Evolutionary conservation across 768 basidiomycete species (phyloP), one percentile per base, ranked within the genome.

Genomic region (Russula vinacea): DNA sequence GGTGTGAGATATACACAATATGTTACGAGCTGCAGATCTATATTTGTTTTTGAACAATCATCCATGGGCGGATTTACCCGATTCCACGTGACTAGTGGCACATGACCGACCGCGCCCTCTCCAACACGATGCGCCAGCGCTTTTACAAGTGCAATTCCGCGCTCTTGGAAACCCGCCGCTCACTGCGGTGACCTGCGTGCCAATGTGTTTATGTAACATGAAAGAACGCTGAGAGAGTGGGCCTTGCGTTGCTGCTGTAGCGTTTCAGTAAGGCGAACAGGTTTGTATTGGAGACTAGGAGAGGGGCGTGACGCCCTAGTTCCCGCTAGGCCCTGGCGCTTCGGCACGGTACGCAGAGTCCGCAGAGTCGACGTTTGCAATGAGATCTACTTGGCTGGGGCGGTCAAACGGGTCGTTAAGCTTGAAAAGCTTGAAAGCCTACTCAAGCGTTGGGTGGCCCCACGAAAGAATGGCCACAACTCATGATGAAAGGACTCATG

Each of bases 401-500:
- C 80, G 77, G 56, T 89, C 80, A 71, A 98, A 96, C 4, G 90
- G 79, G 72, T 84, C 29, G 29, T 29, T 2, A 29, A 2, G 2
- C 74, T 88, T 88, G 29, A 29, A 81, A 99, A 98, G 2, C 35
- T 37, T 37, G 19, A 44, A 44, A 0, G 89, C 97, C 95, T 98
- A 65, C 11, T 33, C 33, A 14, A 7, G 17, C 26, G 51, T 33
- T 7, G 22, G 10, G 64, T 56, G 16, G 40, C 22, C 32, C 8
- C 44, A 17, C 16, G 35, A 16, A 10, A 50, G 62, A 67, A 52
- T 26, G n/a, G 26, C 33, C 17, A 17, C n/a, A 19, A 42, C 40
- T 16, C 1, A 8, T n/a, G 29, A 49, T 16, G 17, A 9, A 0
- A 33, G 35, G 19, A 17, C 11, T 58, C 89, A 69, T 70, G 94